Conservation (phyloP, 371 early-diverging fungal genomes). For the Lichtheimia ornata region DNA sequence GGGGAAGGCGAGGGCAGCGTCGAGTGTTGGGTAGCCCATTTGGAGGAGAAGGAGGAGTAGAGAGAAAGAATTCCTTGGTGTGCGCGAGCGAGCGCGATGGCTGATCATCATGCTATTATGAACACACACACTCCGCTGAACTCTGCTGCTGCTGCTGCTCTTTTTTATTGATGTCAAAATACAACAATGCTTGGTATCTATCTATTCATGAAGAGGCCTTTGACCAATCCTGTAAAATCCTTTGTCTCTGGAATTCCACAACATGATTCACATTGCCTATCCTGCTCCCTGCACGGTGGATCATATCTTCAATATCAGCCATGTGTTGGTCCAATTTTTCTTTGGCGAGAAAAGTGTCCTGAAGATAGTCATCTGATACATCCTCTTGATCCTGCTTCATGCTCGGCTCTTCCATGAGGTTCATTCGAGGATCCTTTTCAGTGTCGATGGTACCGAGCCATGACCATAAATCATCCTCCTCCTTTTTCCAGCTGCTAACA, state of each 20-base stretch:
- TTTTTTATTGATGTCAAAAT: neutral
- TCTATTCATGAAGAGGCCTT: neutral
- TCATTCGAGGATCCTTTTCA: slow-evolving; percentile 16
- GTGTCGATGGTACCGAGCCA: slow-evolving; percentile 32
- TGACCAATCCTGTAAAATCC: slow-evolving; percentile 15
- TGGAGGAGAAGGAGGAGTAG: neutral
- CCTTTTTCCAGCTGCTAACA: too few relatives aligned
- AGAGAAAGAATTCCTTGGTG: neutral
- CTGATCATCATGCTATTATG: neutral
- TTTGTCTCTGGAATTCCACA: slow-evolving; percentile 32
- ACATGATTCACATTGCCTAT: slow-evolving; percentile 35
- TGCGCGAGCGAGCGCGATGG: neutral
- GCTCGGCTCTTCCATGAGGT: neutral
- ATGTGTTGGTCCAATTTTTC: slow-evolving; percentile 32
- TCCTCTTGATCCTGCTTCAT: neutral
- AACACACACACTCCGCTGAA: neutral
- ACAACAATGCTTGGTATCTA: neutral
- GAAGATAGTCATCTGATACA: slow-evolving; percentile 7
- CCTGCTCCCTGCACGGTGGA: slow-evolving; percentile 36
- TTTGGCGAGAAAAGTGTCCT: slow-evolving; percentile 23
- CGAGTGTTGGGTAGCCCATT: slow-evolving; percentile 58
- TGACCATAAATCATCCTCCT: slow-evolving; percentile 31
- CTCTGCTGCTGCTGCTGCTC: too few relatives aligned
- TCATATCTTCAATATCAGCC: slow-evolving; percentile 37
- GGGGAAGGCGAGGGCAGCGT: slow-evolving; percentile 51